These are phyloP conservation scores for Phlyctochytrium bullatum DNA, from an alignment of 192 early-diverging fungal genomes.

Conservation along the genomic window DNA sequence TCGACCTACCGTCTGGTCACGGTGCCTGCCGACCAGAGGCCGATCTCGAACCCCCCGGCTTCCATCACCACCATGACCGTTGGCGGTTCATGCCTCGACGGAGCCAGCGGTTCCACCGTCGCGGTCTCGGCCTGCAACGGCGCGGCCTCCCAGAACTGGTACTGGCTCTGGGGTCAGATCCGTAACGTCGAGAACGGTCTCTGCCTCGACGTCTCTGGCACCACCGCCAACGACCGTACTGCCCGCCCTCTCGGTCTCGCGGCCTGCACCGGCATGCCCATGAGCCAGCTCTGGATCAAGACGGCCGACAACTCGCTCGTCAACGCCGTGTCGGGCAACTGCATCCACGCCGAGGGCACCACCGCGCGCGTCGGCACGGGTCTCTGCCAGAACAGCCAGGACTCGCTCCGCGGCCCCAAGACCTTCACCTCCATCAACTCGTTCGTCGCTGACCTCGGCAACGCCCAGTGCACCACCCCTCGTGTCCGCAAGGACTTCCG, in stretches of 20 bases:
- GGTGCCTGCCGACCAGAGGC: not conserved
- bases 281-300: conserved; percentile 3
- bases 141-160: conserved; percentile 19
- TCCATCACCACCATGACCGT: conserved; percentile 5
- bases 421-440: not conserved
- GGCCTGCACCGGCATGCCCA: not conserved
- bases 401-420: not conserved
- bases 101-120: not conserved
- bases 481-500: conserved; percentile 27
- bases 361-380: not conserved
- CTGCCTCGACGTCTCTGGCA: conserved; percentile 10
- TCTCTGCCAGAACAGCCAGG: not conserved
- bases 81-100: not conserved
- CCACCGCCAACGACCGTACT: not conserved
- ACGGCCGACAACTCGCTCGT: not conserved
- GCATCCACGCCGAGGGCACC: not conserved
- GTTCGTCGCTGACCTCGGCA: conserved; percentile 9
- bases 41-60: not conserved
- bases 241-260: not conserved
- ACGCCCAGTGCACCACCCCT: conserved; percentile 9
- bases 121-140: conserved; percentile 5
- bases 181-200: conserved; percentile 22
- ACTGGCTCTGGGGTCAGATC: conserved; percentile 19
- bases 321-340: conserved; percentile 7
- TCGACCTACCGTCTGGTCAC: not conserved